phyloP scores from a whole-genome alignment of 2,329 filamentous ascomycete genomes.

The Coniosporium tulheliwenetii region DNA sequence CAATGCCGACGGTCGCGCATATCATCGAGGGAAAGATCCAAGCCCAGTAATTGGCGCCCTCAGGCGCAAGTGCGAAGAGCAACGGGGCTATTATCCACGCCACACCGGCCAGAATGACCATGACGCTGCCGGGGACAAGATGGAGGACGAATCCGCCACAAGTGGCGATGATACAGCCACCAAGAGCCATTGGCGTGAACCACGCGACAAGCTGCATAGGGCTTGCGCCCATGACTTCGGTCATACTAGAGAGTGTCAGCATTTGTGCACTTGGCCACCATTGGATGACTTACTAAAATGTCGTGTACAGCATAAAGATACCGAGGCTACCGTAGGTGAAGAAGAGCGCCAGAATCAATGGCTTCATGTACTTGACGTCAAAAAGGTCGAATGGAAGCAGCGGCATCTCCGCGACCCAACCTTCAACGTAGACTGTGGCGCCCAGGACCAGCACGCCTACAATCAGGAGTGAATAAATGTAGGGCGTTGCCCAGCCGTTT shows the following conservation, averaged over 20 bases:
- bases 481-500: constrained; percentile 56
- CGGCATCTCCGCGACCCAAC: constrained; percentile 51
- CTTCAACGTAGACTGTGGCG: constrained; percentile 53
- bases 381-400: constrained; percentile 58
- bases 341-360: constrained; percentile 44
- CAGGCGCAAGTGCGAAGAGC: constrained; percentile 49
- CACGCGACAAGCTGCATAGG: constrained; percentile 52
- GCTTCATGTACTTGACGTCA: constrained; percentile 50
- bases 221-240: constrained; percentile 40
- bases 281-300: constrained; percentile 40
- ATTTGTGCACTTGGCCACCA: not conserved
- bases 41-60: constrained; percentile 49
- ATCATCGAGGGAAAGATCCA: constrained; percentile 59
- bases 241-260: constrained; percentile 29
- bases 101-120: constrained; percentile 45
- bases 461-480: constrained; percentile 50
- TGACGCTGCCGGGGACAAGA: constrained; percentile 43
- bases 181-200: constrained; percentile 51
- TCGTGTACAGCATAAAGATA: constrained; percentile 54
- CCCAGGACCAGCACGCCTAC: constrained; percentile 45
- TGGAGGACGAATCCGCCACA: constrained; percentile 53
- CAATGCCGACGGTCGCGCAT: constrained; percentile 55
- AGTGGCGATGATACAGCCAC: constrained; percentile 49
- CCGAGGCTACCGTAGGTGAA: constrained; percentile 55
- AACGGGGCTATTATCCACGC: constrained; percentile 44